These are phyloP conservation scores for Cenchrus fungigraminus DNA, from an alignment of 176 grass and related monocot species.

Conservation along the genomic window DNA sequence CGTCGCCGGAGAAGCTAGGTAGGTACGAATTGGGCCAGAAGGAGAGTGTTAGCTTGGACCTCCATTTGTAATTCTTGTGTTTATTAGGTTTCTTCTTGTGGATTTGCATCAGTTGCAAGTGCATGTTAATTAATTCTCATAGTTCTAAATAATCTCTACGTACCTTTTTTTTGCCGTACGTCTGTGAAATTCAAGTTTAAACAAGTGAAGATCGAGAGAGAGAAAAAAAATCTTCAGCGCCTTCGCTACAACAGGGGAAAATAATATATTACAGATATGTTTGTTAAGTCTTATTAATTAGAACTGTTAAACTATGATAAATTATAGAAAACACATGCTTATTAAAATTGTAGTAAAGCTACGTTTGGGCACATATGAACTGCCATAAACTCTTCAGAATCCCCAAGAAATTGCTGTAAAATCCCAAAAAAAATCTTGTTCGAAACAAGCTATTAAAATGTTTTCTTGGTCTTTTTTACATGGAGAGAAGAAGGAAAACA, in stretches of 20 bases:
- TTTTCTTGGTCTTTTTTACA: not conserved
- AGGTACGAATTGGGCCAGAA: constrained; percentile 66
- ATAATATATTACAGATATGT: too few species aligned
- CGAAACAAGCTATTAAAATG: not conserved
- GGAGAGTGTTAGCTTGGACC: constrained; percentile 85
- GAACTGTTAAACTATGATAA: too few species aligned
- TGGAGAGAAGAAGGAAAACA: not conserved
- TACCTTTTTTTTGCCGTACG: constrained; percentile 48
- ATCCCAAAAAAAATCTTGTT: not conserved
- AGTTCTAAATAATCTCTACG: constrained; percentile 54
- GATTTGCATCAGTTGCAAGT: constrained; percentile 35
- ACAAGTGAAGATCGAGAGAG: not conserved
- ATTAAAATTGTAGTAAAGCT: too few species aligned
- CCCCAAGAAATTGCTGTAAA: not conserved
- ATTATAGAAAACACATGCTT: too few species aligned
- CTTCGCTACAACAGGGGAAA: not conserved
- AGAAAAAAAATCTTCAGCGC: not conserved
- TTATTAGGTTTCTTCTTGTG: constrained; percentile 58
- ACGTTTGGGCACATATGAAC: not conserved
- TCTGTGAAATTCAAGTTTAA: constrained; percentile 34
- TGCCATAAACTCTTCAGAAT: not conserved
- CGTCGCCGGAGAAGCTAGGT: constrained; percentile 78
- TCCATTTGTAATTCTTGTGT: constrained; percentile 74
- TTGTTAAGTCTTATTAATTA: too few species aligned
- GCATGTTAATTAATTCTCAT: constrained; percentile 51